A percentile compares a stretch with the other conserved stretches of the same genome.
phyloP scores from a whole-genome alignment of 768 basidiomycete genomes.

The Phlegmacium glaucopus region DNA sequence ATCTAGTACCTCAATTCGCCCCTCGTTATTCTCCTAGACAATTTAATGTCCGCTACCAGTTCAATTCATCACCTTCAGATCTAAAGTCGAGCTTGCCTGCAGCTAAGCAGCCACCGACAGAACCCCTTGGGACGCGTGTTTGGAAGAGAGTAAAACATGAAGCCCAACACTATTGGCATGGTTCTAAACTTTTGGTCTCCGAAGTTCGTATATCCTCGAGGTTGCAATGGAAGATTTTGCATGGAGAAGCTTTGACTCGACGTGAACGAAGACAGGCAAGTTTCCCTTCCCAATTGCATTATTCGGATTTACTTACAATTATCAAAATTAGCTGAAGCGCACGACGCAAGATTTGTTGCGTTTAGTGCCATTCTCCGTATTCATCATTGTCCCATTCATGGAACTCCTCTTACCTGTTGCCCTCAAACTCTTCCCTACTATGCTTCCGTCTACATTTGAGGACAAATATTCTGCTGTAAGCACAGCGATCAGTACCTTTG shows the following conservation, averaged over 20 bases:
- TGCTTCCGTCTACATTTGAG: conserved; percentile 98
- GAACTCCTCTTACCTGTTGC: conserved; percentile 94
- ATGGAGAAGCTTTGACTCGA: conserved; percentile 87
- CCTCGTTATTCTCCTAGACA: conserved; percentile 16
- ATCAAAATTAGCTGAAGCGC: conserved; percentile 64
- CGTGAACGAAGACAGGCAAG: conserved; percentile 89
- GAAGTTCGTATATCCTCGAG: conserved; percentile 89
- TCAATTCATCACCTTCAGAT: conserved; percentile 25
- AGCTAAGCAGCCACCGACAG: conserved; percentile 37
- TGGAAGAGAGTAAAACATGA: conserved; percentile 98
- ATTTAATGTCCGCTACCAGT: conserved; percentile 28
- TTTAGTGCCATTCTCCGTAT: conserved; percentile 92
- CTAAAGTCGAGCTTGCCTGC: conserved; percentile 48
- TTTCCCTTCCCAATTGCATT: neutral
- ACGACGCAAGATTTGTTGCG: conserved; percentile 93
- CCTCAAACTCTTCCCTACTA: conserved; percentile 95
- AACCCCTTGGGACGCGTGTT: conserved; percentile 52
- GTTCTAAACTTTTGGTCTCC: conserved; percentile 88
- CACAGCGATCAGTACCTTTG: neutral
- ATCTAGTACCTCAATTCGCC: conserved; percentile 18
- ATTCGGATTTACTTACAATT: conserved; percentile 5
- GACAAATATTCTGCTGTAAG: conserved; percentile 90
- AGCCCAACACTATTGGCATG: conserved; percentile 95
- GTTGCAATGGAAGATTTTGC: conserved; percentile 88
- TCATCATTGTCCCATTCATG: conserved; percentile 97